These are phyloP conservation scores for Bifiguratus adelaidae DNA, from an alignment of 192 early-diverging fungal genomes.

Conservation along the genomic window DNA sequence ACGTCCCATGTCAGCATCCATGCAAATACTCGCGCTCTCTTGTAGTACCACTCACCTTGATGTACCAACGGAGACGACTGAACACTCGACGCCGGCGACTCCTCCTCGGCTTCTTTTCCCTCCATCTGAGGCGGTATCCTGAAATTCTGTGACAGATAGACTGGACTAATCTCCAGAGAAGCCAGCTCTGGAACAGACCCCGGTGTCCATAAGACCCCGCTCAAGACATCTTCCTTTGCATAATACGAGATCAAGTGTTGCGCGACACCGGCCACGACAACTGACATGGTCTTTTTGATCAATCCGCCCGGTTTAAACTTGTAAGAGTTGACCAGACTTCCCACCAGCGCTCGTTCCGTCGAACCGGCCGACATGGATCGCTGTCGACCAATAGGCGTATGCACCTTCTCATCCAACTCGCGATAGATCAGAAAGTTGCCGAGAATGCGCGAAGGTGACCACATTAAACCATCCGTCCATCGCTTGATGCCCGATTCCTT, in stretches of 20 bases:
- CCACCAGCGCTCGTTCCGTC: constrained; percentile 13
- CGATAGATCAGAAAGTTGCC: constrained; percentile 58
- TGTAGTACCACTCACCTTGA: too few species aligned
- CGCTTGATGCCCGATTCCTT: constrained; percentile 56
- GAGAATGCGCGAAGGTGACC: constrained; percentile 58
- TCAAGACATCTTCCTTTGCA: constrained; percentile 13
- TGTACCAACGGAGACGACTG: too few species aligned
- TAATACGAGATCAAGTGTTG: constrained; percentile 28
- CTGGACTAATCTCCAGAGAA: constrained; percentile 43
- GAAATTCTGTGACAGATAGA: constrained; percentile 48
- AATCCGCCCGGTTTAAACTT: constrained; percentile 30
- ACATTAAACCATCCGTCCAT: constrained; percentile 59
- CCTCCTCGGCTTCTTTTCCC: too few species aligned
- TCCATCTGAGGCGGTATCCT: constrained; percentile 47
- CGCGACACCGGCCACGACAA: constrained; percentile 26
- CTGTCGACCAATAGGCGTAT: constrained; percentile 5
- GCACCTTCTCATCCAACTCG: constrained; percentile 26
- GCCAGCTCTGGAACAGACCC: constrained; percentile 40
- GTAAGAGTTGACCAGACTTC: constrained; percentile 15
- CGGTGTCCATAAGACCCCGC: constrained; percentile 37
- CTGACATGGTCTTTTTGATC: constrained; percentile 53
- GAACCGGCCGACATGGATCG: constrained; percentile 7
- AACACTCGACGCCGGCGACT: too few species aligned
- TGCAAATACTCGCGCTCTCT: too few species aligned
- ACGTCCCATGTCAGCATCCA: too few species aligned